Evolutionary conservation across 2,329 filamentous ascomycete species (phyloP).

Genomic region (Xylariaceae sp.): DNA sequence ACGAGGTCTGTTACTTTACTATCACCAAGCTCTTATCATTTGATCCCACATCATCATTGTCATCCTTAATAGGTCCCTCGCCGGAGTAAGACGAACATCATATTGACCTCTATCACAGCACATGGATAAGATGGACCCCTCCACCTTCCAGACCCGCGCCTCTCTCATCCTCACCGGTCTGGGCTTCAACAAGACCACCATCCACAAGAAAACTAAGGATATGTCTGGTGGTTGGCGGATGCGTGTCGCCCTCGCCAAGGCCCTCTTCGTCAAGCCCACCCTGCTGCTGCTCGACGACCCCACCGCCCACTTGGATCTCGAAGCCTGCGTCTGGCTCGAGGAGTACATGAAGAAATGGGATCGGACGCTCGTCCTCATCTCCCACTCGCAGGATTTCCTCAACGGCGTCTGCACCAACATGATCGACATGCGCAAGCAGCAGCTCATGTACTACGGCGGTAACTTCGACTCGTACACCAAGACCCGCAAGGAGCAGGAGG

Average conservation of each 20-base stretch:
- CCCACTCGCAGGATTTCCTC: slow-evolving; percentile 97
- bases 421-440: slow-evolving; percentile 92
- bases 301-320: slow-evolving; percentile 97
- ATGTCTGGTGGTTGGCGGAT: slow-evolving; percentile 99
- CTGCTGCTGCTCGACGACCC: slow-evolving; percentile 95
- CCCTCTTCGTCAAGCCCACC: slow-evolving; percentile 96
- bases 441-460: slow-evolving; percentile 96
- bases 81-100: neutral
- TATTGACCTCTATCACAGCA: slow-evolving; percentile 53
- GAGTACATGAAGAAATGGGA: slow-evolving; percentile 99
- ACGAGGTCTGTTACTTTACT: slow-evolving; percentile 65
- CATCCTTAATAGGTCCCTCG: no score
- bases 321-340: slow-evolving; percentile 99
- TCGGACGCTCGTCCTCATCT: slow-evolving; percentile 90
- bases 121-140: slow-evolving; percentile 98
- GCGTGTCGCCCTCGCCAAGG: slow-evolving; percentile 96
- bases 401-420: slow-evolving; percentile 98
- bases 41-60: no score
- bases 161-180: slow-evolving; percentile 97
- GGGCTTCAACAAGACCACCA: slow-evolving; percentile 97
- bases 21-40: no score
- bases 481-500: slow-evolving; percentile 89
- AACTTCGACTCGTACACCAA: slow-evolving; percentile 99
- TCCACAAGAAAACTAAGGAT: slow-evolving; percentile 99
- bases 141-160: slow-evolving; percentile 91